A percentile compares a stretch with the other conserved stretches of the same genome.
Evolutionary conservation across 2,329 filamentous ascomycete species (phyloP).

Genomic region (Dendryphion nanum): DNA sequence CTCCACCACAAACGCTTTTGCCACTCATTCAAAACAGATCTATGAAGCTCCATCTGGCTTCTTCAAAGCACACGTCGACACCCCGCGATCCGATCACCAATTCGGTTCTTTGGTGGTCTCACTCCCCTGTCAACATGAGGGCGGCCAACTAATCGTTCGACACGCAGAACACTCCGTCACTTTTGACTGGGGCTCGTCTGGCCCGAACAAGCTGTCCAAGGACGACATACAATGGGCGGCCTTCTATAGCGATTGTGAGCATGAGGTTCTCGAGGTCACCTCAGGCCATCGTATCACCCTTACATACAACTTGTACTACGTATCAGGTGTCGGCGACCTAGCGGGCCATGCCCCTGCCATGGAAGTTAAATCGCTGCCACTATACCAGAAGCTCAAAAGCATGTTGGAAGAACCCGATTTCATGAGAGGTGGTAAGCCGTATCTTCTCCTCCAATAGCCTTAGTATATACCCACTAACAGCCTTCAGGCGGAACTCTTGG

Average conservation of each 20-base stretch:
- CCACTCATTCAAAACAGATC: too few relatives aligned
- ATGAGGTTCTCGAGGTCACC: conserved; percentile 52
- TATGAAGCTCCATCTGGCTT: conserved; percentile 53
- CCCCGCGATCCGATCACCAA: conserved; percentile 48
- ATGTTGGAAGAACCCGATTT: conserved; percentile 36
- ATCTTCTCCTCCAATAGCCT: background rate
- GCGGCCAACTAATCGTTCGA: conserved; percentile 46
- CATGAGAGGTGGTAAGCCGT: conserved; percentile 34
- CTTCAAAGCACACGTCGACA: conserved; percentile 56
- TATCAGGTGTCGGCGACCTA: conserved; percentile 34
- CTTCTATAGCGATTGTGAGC: conserved; percentile 54
- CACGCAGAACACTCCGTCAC: conserved; percentile 36
- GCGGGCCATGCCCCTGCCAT: conserved; percentile 18
- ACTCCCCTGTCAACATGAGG: conserved; percentile 42
- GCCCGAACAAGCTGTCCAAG: background rate
- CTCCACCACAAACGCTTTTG: too few relatives aligned
- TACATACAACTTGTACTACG: conserved; percentile 58
- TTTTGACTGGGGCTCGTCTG: conserved; percentile 44
- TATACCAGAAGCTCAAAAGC: conserved; percentile 35
- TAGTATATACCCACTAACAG: conserved; percentile 1
- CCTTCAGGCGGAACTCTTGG: conserved; percentile 45
- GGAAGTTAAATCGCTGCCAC: conserved; percentile 33
- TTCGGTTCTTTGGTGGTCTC: conserved; percentile 57
- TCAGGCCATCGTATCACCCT: conserved; percentile 55
- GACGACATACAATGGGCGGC: conserved; percentile 47